Percentiles rank a stretch among this genome's conserved stretches.
These are phyloP conservation scores for Peribolospora kevripleyi DNA, from an alignment of 768 basidiomycete genomes.

Conservation along the genomic window DNA sequence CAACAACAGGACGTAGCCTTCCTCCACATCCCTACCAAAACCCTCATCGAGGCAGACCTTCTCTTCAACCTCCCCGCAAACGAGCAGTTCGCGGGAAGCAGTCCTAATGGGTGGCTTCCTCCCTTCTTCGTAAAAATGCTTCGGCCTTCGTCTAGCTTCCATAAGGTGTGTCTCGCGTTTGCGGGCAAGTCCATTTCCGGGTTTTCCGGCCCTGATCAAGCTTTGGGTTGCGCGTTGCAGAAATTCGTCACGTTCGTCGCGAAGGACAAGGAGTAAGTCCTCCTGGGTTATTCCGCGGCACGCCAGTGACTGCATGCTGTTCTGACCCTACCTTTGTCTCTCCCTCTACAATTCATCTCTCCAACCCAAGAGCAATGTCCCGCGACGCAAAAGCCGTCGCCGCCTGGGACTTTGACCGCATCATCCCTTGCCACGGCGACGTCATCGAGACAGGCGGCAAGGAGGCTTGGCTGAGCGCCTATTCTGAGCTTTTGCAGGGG, in stretches of 20 bases:
- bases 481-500: no score
- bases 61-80: slow-evolving; percentile 54
- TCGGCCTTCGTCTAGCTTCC: not conserved
- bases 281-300: not conserved
- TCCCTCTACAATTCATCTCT: not conserved
- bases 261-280: slow-evolving; percentile 19
- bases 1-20: slow-evolving; percentile 62
- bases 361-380: slow-evolving; percentile 25
- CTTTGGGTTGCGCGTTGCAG: slow-evolving; percentile 13
- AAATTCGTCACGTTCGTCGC: slow-evolving; percentile 11
- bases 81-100: slow-evolving; percentile 30
- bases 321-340: not conserved
- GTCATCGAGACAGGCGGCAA: slow-evolving; percentile 40
- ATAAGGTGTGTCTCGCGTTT: no score
- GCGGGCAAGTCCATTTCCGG: no score
- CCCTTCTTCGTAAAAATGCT: not conserved
- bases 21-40: slow-evolving; percentile 43
- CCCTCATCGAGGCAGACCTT: slow-evolving; percentile 56
- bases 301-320: not conserved
- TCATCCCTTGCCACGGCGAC: slow-evolving; percentile 27
- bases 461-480: slow-evolving; percentile 18
- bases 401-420: slow-evolving; percentile 38
- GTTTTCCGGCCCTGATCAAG: not conserved
- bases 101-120: not conserved
- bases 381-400: slow-evolving; percentile 39